These are phyloP conservation scores for Colletotrichum sp. DNA, from an alignment of 2,329 filamentous ascomycete species.

Conservation along the genomic window DNA sequence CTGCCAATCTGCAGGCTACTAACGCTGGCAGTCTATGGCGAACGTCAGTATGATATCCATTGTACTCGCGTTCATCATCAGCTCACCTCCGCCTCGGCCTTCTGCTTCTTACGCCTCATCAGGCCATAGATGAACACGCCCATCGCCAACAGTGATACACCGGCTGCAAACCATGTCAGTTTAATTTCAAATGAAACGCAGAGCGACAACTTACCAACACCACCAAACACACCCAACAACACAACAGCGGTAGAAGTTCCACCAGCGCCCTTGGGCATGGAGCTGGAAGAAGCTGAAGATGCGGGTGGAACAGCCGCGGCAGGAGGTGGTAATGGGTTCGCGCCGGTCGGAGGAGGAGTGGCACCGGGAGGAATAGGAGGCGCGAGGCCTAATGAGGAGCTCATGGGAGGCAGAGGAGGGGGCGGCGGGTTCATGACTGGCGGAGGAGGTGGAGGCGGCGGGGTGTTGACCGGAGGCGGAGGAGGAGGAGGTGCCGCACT, in stretches of 20 bases:
- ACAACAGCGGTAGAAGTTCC: slow-evolving; percentile 14
- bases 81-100: background rate
- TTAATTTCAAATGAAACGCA: background rate
- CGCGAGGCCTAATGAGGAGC: background rate
- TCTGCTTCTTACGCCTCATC: slow-evolving; percentile 3
- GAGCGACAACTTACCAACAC: background rate
- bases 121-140: slow-evolving; percentile 9
- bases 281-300: slow-evolving; percentile 1
- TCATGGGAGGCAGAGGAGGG: background rate
- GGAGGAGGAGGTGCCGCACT: background rate
- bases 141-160: slow-evolving; percentile 13
- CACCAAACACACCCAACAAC: slow-evolving; percentile 9
- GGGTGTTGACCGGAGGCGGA: background rate
- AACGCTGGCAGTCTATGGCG: background rate
- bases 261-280: background rate
- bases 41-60: background rate
- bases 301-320: background rate
- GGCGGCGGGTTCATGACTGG: background rate
- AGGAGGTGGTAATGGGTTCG: background rate
- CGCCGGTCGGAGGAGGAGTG: background rate
- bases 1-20: slow-evolving; percentile 14
- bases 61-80: background rate
- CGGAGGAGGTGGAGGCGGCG: background rate
- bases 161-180: background rate
- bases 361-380: background rate